phyloP scores from a whole-genome alignment of 2,329 filamentous ascomycete species.

The Neonectria punicea region DNA sequence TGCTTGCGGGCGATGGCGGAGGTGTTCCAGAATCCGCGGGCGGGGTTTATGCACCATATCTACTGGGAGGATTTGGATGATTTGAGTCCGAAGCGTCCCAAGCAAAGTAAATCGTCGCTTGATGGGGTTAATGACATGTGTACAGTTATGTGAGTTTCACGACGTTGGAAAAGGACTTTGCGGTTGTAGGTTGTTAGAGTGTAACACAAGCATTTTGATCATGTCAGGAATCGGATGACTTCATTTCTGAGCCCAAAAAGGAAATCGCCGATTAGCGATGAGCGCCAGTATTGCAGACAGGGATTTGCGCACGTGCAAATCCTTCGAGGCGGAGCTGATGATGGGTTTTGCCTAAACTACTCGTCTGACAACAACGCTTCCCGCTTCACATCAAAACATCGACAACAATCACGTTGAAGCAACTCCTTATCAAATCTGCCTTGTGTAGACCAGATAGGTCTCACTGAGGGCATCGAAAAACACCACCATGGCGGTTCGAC shows the following conservation, averaged over 20 bases:
- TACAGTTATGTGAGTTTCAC: neutral
- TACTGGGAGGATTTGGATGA: conserved; percentile 28
- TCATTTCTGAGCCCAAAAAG: too few relatives aligned
- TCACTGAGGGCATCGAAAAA: neutral
- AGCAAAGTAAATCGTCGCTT: neutral
- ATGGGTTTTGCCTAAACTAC: neutral
- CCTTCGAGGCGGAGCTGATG: neutral
- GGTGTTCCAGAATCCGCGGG: neutral
- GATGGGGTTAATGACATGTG: neutral
- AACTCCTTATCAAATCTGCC: neutral
- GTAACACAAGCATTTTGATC: too few relatives aligned
- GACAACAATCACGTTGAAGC: neutral
- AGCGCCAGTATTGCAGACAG: neutral
- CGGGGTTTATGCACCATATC: conserved; percentile 20
- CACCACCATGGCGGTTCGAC: neutral
- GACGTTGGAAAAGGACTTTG: too few relatives aligned
- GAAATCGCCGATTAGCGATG: too few relatives aligned
- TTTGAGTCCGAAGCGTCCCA: neutral
- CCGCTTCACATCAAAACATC: neutral
- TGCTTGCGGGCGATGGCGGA: conserved; percentile 17
- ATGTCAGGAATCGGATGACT: too few relatives aligned
- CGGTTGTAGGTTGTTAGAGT: too few relatives aligned
- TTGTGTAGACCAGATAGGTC: neutral
- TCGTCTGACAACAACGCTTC: neutral
- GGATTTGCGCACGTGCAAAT: neutral